A percentile compares a stretch with the other conserved stretches of the same genome.
phyloP scores from a whole-genome alignment of 192 early-diverging fungal species.

The Chytriomyces sp. region DNA sequence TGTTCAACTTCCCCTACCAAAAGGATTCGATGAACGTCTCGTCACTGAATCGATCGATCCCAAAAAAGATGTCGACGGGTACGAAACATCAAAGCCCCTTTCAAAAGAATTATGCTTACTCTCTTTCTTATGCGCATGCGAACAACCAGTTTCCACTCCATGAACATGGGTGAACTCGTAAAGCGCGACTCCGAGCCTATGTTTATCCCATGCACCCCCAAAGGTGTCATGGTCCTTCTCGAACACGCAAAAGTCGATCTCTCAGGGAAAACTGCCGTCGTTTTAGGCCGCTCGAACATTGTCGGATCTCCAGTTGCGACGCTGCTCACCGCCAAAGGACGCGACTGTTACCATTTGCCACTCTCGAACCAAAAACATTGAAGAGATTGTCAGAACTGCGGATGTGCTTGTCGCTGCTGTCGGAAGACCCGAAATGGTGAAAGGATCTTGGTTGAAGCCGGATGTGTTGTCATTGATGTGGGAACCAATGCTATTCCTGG shows the following conservation, averaged over 20 bases:
- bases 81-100: too few relatives aligned
- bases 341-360: slow-evolving; percentile 97
- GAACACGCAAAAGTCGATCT: slow-evolving; percentile 64
- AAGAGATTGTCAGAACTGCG: slow-evolving; percentile 80
- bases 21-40: slow-evolving; percentile 78
- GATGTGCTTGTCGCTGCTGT: slow-evolving; percentile 93
- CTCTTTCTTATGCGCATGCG: too few relatives aligned
- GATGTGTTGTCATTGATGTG: slow-evolving; percentile 94
- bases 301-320: slow-evolving; percentile 87
- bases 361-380: too few relatives aligned
- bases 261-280: slow-evolving; percentile 87
- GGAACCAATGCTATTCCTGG: slow-evolving; percentile 87
- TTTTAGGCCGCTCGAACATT: slow-evolving; percentile 96
- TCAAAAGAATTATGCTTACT: too few relatives aligned
- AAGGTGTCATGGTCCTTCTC: slow-evolving; percentile 88
- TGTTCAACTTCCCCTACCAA: slow-evolving; percentile 93
- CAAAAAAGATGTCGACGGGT: slow-evolving; percentile 97
- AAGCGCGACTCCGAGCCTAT: slow-evolving; percentile 79
- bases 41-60: slow-evolving; percentile 86
- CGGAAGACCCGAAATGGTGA: slow-evolving; percentile 78
- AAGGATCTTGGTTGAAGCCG: slow-evolving; percentile 93
- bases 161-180: slow-evolving; percentile 90
- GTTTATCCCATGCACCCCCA: slow-evolving; percentile 97
- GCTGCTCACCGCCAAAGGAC: slow-evolving; percentile 78
- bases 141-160: slow-evolving; percentile 94